phyloP scores from a whole-genome alignment of 2,329 filamentous ascomycete species.

The Madurella fahalii region DNA sequence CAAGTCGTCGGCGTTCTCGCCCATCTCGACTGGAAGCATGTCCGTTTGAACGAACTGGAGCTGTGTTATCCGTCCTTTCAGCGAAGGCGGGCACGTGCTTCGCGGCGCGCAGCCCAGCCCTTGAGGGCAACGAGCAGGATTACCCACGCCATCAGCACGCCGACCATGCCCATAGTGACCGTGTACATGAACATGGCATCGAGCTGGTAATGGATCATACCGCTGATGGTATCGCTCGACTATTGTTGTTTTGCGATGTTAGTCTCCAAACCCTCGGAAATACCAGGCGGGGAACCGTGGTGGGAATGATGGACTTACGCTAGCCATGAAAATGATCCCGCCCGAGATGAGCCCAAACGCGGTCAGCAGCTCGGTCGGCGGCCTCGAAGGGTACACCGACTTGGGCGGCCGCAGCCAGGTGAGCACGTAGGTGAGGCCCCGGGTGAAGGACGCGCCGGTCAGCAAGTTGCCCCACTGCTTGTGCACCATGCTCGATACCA shows the following conservation, averaged over 20 bases:
- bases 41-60: too few relatives aligned
- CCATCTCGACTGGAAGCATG: too few relatives aligned
- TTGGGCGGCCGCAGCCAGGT: slow-evolving; percentile 76
- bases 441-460: slow-evolving; percentile 72
- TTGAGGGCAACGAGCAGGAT: slow-evolving; percentile 76
- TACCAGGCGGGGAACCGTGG: not conserved
- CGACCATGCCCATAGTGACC: slow-evolving; percentile 77
- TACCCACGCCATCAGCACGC: slow-evolving; percentile 80
- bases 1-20: too few relatives aligned
- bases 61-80: not conserved
- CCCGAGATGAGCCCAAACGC: slow-evolving; percentile 84
- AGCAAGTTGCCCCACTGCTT: slow-evolving; percentile 89
- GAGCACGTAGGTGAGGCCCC: slow-evolving; percentile 74
- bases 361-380: slow-evolving; percentile 83
- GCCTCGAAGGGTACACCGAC: slow-evolving; percentile 75
- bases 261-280: slow-evolving; percentile 7
- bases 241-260: slow-evolving; percentile 32
- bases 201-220: slow-evolving; percentile 72
- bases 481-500: slow-evolving; percentile 88
- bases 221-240: slow-evolving; percentile 70
- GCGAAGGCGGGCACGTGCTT: slow-evolving; percentile 25
- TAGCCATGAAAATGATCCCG: slow-evolving; percentile 89
- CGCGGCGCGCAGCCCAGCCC: slow-evolving; percentile 68
- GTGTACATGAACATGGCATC: slow-evolving; percentile 95
- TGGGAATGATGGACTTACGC: slow-evolving; percentile 50